Evolutionary conservation across 768 basidiomycete genomes (phyloP).

Genomic region (Trametes gibbosa): DNA sequence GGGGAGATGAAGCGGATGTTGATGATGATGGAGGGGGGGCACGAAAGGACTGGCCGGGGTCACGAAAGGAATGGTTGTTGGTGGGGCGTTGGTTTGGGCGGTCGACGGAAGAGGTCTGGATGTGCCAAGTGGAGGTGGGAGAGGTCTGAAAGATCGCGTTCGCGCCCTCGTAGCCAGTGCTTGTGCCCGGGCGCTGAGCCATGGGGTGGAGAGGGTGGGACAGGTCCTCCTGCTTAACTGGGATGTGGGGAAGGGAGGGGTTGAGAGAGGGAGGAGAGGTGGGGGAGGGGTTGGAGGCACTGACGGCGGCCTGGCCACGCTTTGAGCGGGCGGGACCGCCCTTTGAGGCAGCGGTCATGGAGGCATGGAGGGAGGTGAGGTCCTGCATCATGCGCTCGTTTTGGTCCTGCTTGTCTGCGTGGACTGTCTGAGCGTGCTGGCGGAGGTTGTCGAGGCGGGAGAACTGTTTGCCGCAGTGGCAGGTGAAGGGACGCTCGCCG

Average conservation of each 20-base stretch:
- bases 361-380: slow-evolving; percentile 77
- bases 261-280: slow-evolving; percentile 17
- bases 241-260: slow-evolving; percentile 23
- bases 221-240: slow-evolving; percentile 44
- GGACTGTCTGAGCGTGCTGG: slow-evolving; percentile 96
- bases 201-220: slow-evolving; percentile 33
- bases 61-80: slow-evolving; percentile 71
- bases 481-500: slow-evolving; percentile 93
- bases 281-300: slow-evolving; percentile 22
- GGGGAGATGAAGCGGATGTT: slow-evolving; percentile 40
- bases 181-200: slow-evolving; percentile 67
- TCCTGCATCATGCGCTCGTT: slow-evolving; percentile 93
- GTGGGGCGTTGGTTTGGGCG: slow-evolving; percentile 35
- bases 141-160: slow-evolving; percentile 30
- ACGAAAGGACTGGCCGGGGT: slow-evolving; percentile 82
- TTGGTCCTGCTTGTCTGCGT: slow-evolving; percentile 87
- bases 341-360: slow-evolving; percentile 62
- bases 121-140: slow-evolving; percentile 33
- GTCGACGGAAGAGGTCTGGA: slow-evolving; percentile 40
- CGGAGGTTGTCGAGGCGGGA: slow-evolving; percentile 95
- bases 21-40: too few species aligned
- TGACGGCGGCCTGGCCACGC: slow-evolving; percentile 31
- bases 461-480: slow-evolving; percentile 94
- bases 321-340: slow-evolving; percentile 37
- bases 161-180: slow-evolving; percentile 65